These are phyloP conservation scores for Tuber brumale DNA, from an alignment of 495 filamentous ascomycete species.

Conservation along the genomic window DNA sequence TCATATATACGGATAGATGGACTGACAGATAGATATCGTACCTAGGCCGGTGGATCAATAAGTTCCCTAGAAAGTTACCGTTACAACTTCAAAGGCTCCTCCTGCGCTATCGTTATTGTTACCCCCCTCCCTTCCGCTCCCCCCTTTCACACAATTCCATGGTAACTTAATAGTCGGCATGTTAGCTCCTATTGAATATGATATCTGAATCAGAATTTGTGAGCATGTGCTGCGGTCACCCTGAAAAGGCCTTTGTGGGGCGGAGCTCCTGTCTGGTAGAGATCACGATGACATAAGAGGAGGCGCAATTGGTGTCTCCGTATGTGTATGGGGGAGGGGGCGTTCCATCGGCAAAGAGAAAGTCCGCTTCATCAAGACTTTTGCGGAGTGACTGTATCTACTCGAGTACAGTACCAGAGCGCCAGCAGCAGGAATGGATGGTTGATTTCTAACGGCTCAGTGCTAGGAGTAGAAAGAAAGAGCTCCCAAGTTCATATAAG, in stretches of 20 bases:
- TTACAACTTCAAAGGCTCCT: background rate
- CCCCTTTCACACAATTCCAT: background rate
- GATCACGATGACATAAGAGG: background rate
- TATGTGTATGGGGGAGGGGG: too few species aligned
- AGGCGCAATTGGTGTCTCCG: too few species aligned
- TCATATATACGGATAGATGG: too few species aligned
- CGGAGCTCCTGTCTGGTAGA: background rate
- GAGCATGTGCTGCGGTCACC: too few species aligned
- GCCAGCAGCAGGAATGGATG: background rate
- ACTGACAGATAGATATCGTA: background rate
- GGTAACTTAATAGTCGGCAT: background rate
- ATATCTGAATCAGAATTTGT: background rate
- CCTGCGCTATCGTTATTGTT: background rate
- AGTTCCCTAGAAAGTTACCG: too few species aligned
- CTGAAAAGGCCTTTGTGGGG: background rate
- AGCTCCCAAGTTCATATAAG: background rate
- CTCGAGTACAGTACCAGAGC: background rate
- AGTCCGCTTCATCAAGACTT: background rate
- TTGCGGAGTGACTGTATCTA: background rate
- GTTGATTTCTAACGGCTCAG: background rate
- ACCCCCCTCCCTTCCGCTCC: too few species aligned
- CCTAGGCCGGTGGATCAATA: background rate
- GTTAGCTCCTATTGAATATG: background rate
- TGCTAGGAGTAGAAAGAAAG: background rate
- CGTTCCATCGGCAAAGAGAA: background rate